Base-by-base conservation (phyloP, 2,329 filamentous ascomycete genomes). In the Zelopaecilomyces penicillatus region DNA sequence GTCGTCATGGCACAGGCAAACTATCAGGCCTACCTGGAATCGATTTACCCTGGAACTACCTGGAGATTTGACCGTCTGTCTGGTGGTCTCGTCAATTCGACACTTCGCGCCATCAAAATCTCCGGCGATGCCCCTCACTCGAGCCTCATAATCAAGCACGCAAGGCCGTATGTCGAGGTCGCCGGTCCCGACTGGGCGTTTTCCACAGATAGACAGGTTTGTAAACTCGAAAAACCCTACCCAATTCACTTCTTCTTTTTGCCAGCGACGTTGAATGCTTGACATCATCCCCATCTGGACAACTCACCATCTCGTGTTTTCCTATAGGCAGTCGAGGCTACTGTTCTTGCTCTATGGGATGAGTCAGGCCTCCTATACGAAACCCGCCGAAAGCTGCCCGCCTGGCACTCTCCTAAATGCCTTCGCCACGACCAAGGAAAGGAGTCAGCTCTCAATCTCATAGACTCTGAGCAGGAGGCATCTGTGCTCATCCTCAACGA, bases 121-220 rank as follows among this genome's bases (percentile, higher is more conserved):
- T 42, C 28, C n/a, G 49, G 45, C 5, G 27, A 37, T n/a, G 41
- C 35, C 7, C 36, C 19, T 5, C 49, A 47, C 5, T 5, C 32
- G 8, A 51, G 49, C 32, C 41, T 54, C n/a, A 52, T 54, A 10
- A 9, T 52, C 37, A 54, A 52, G 43, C 50, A 54, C 28, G 48
- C 47, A 12, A 47, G 39, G 12, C 50, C 52, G 28, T 50, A 52
- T 28, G 44, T 52, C 10, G 43, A 49, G 34, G 41, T 35, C 33
- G 45, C 39, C 10, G 48, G 52, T 3, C 46, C 50, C 2, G 47
- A 46, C 30, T 43, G 46, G 33, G 37, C 30, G 1, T 52, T 52
- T 37, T 49, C 50, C 4, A 49, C 45, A 4, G 31, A 50, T 32
- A 48, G 50, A 7, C 52, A 54, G 49, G 30, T 29, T 30, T 36